These are phyloP conservation scores for Candida wancherniae DNA, from an alignment of 805 yeast genomes.

Conservation along the genomic window DNA sequence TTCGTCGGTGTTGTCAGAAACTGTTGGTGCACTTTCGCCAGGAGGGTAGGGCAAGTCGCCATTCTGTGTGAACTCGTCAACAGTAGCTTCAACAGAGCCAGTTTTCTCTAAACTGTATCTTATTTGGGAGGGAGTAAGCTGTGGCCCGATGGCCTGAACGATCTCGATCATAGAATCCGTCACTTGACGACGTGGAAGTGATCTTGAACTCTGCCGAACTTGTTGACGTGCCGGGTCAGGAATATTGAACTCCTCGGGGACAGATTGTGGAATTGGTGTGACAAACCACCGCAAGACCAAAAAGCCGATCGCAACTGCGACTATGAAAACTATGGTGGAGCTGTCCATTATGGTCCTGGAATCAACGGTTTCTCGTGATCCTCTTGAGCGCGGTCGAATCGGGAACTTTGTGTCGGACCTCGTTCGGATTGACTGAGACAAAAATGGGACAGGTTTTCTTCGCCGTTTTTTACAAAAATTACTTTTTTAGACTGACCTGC, in stretches of 20 bases:
- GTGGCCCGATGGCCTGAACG: slow-evolving; percentile 80
- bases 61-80: slow-evolving; percentile 61
- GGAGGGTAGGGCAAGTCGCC: slow-evolving; percentile 47
- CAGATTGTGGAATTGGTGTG: slow-evolving; percentile 48
- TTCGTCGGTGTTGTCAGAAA: not conserved
- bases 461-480: too few species aligned
- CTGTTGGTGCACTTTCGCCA: slow-evolving; percentile 1
- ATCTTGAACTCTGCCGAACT: slow-evolving; percentile 4
- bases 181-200: slow-evolving; percentile 41
- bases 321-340: slow-evolving; percentile 49
- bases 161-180: slow-evolving; percentile 76
- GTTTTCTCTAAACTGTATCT: slow-evolving; percentile 66
- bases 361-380: too few species aligned
- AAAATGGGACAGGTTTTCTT: too few species aligned
- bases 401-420: too few species aligned
- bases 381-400: too few species aligned
- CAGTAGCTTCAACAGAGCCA: slow-evolving; percentile 77
- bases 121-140: slow-evolving; percentile 63
- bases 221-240: slow-evolving; percentile 12
- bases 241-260: slow-evolving; percentile 17
- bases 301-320: slow-evolving; percentile 48
- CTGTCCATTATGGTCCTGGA: slow-evolving; percentile 38
- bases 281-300: slow-evolving; percentile 63
- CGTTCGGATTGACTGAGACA: too few species aligned
- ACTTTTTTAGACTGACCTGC: too few species aligned